A percentile compares a stretch with the other conserved stretches of the same genome.
phyloP scores from a whole-genome alignment of 176 grass and related monocot genomes.

The Hyparrhenia diplandra region DNA sequence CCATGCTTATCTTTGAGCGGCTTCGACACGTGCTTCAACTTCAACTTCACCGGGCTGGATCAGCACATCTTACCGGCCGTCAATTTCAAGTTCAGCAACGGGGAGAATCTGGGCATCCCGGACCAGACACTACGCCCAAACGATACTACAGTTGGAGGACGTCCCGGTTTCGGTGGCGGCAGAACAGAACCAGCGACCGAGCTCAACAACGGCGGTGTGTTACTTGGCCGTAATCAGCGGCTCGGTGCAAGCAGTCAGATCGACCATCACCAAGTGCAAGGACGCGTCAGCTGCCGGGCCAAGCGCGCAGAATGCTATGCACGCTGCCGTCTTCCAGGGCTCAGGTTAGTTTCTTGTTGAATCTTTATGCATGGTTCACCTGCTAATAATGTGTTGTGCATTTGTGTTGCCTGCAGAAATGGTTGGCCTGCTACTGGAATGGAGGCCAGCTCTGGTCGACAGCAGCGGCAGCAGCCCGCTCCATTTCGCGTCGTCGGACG shows the following conservation, averaged over 20 bases:
- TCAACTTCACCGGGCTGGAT: no score
- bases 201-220: background rate
- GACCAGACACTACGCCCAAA: no score
- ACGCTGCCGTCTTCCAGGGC: slow-evolving; percentile 1
- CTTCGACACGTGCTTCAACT: no score
- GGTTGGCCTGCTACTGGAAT: background rate
- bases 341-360: no score
- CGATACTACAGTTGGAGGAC: background rate
- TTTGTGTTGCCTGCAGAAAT: no score
- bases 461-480: slow-evolving; percentile 3
- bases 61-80: no score
- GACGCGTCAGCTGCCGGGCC: background rate
- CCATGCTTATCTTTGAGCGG: no score
- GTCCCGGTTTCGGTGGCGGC: background rate
- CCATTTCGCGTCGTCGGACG: slow-evolving; percentile 9
- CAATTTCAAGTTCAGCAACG: no score
- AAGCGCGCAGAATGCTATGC: background rate
- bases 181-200: background rate
- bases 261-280: background rate
- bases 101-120: no score
- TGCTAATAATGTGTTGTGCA: no score
- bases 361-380: no score
- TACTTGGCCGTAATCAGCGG: background rate
- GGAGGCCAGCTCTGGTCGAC: slow-evolving; percentile 10
- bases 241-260: background rate